These are phyloP conservation scores for Spergularia azorica DNA, from an alignment of 179 eudicot species.

Conservation along the genomic window DNA sequence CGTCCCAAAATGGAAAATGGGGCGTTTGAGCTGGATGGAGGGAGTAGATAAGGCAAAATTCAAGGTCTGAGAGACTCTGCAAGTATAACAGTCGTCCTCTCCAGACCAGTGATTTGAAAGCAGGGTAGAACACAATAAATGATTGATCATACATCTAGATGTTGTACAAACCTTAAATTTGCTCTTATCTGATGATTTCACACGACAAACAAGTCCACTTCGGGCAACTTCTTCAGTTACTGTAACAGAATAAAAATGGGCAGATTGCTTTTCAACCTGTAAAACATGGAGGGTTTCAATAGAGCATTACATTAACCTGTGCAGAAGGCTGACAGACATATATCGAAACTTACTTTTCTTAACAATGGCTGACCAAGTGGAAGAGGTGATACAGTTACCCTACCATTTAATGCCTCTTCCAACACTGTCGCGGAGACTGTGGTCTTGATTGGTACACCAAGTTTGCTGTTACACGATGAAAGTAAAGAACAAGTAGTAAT, in stretches of 20 bases:
- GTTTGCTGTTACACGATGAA: constrained; percentile 55
- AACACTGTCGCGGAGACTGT: constrained; percentile 90
- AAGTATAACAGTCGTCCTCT: background rate
- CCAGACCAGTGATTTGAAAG: background rate
- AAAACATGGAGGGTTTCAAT: constrained; percentile 12
- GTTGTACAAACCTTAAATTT: constrained; percentile 80
- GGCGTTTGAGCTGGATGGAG: no score
- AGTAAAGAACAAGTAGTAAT: background rate
- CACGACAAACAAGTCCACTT: constrained; percentile 87
- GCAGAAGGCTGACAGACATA: background rate
- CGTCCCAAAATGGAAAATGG: no score
- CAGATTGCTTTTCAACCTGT: constrained; percentile 95
- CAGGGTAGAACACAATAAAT: background rate
- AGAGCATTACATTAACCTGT: background rate
- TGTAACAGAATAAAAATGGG: constrained; percentile 88
- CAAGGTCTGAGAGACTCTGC: background rate
- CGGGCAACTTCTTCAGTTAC: constrained; percentile 80
- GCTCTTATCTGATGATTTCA: constrained; percentile 80
- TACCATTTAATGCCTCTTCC: constrained; percentile 95
- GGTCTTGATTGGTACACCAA: constrained; percentile 97
- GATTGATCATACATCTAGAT: background rate
- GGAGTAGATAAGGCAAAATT: no score
- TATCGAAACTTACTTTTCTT: constrained; percentile 43
- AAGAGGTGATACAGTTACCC: constrained; percentile 60
- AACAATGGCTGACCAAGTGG: constrained; percentile 69